Base-by-base conservation (phyloP, 495 filamentous ascomycete genomes). In the Neurospora africana region DNA sequence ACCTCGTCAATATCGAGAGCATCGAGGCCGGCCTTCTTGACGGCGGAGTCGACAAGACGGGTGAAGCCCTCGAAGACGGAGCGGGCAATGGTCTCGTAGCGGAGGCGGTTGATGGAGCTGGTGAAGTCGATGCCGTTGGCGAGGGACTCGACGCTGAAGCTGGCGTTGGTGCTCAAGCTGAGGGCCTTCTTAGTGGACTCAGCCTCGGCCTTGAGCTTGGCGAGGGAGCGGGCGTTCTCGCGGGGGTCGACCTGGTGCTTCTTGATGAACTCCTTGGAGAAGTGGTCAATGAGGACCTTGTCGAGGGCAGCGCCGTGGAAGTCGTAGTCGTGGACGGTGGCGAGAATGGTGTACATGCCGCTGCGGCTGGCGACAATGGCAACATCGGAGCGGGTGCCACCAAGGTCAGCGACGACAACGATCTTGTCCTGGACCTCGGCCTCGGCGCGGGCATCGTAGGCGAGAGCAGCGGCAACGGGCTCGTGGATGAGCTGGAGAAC, bases 211-310 rank as follows among this genome's bases (percentile, higher is more conserved):
- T 93, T 95, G 68, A 99, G 84, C 86, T 98, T 99, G 19, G 96
- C 95, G 68, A 97, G 83, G 75, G 91, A 90, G 74, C 91, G 90
- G 13, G 88, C 86, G 76, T 93, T 91, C 78, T 91, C 87, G 72
- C 95, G 87, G 33, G 96, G 95, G 79, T 99, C 95, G 68, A 86
- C 87, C 81, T 74, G 73, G 85, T 96, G 93, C 75, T 82, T 81
- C 88, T 98, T 98, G 74, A 95, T 85, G 83, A 99, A 99, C 81
- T 98, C 95, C 87, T 99, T 98, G 72, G 95, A 91, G 77, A 98
- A 98, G 86, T 97, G 90, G 80, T 98, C 94, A 75, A 97, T 91
- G 67, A 99, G 86, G 41, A 96, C 89, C 77, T 94, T 87, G 83
- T 99, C 95, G 40, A 99, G 84, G 65, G 92, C 88, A 33, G 87